Percentiles rank a stretch among this genome's conserved stretches.
Evolutionary conservation across 2,329 filamentous ascomycete genomes (phyloP).

Genomic region (Polytolypa hystricis): DNA sequence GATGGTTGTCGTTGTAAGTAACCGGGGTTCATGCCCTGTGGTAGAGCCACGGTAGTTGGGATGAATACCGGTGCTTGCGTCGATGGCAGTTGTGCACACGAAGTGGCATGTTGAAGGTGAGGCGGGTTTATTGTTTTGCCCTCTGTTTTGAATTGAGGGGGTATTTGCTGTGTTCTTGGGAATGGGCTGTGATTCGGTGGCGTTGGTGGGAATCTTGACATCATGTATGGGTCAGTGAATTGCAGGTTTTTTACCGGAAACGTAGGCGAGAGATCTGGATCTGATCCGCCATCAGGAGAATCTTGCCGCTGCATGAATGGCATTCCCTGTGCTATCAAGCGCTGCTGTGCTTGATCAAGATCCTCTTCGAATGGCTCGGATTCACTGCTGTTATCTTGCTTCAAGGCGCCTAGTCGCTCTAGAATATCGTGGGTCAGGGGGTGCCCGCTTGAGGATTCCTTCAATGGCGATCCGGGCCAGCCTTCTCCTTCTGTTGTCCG

Average conservation of each 20-base stretch:
- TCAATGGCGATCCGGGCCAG: constrained; percentile 46
- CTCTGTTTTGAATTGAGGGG: no score
- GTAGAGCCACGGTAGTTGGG: not conserved
- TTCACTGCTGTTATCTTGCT: constrained; percentile 37
- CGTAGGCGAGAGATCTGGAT: constrained; percentile 39
- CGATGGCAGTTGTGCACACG: not conserved
- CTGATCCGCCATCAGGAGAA: constrained; percentile 48
- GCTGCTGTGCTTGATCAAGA: constrained; percentile 43
- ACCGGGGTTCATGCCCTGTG: constrained; percentile 1
- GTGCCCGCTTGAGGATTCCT: constrained; percentile 41
- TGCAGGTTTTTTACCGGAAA: constrained; percentile 5
- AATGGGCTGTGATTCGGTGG: constrained; percentile 6
- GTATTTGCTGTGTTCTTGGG: constrained; percentile 1
- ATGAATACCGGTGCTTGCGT: not conserved
- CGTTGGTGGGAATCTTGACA: constrained; percentile 13
- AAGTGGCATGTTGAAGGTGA: not conserved
- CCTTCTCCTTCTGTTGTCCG: constrained; percentile 40
- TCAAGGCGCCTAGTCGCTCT: constrained; percentile 46
- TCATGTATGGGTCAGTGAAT: constrained; percentile 16
- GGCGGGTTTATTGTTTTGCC: no score
- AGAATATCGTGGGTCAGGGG: constrained; percentile 55
- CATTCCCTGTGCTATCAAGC: constrained; percentile 42
- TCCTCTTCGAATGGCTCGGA: constrained; percentile 51
- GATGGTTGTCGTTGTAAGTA: not conserved
- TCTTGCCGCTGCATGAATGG: constrained; percentile 42